Percentiles rank a stretch among this genome's conserved stretches.
Conservation (phyloP, 768 basidiomycete genomes). For the Amanita inopinata region DNA sequence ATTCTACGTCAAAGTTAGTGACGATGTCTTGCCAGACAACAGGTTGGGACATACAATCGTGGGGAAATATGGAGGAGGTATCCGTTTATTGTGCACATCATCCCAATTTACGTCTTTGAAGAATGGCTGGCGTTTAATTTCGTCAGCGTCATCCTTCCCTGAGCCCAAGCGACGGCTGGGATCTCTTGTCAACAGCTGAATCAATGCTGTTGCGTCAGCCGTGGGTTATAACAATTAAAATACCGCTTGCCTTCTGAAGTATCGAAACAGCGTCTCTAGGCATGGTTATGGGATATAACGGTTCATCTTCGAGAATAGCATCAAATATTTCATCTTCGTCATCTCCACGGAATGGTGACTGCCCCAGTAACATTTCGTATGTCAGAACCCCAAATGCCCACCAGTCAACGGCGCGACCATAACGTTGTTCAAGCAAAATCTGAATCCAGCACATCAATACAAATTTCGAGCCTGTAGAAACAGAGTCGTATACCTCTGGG, state of each 20-base stretch:
- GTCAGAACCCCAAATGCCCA: constrained; percentile 99
- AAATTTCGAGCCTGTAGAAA: neutral
- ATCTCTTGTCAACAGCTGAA: constrained; percentile 84
- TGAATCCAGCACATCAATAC: constrained; percentile 22
- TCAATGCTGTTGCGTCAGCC: neutral
- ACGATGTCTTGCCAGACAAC: neutral
- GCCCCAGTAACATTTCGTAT: constrained; percentile 98
- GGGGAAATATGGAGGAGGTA: constrained; percentile 96
- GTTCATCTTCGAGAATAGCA: constrained; percentile 97
- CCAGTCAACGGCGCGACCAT: constrained; percentile 98
- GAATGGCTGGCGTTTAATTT: constrained; percentile 96
- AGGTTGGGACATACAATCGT: constrained; percentile 60
- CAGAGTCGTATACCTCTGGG: constrained; percentile 68
- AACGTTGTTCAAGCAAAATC: constrained; percentile 99
- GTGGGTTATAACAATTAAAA: neutral
- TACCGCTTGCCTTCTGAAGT: constrained; percentile 67
- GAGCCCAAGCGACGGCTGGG: constrained; percentile 86
- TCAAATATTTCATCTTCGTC: constrained; percentile 99
- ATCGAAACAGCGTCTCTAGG: constrained; percentile 94
- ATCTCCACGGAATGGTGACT: constrained; percentile 98
- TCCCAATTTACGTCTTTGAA: constrained; percentile 98
- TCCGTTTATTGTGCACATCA: constrained; percentile 94
- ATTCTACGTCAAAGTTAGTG: constrained; percentile 33
- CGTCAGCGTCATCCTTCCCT: constrained; percentile 86
- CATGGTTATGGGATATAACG: constrained; percentile 98